phyloP scores from a whole-genome alignment of 1,284 basidiomycete genomes.

The Gastroboletus turbinatus region DNA sequence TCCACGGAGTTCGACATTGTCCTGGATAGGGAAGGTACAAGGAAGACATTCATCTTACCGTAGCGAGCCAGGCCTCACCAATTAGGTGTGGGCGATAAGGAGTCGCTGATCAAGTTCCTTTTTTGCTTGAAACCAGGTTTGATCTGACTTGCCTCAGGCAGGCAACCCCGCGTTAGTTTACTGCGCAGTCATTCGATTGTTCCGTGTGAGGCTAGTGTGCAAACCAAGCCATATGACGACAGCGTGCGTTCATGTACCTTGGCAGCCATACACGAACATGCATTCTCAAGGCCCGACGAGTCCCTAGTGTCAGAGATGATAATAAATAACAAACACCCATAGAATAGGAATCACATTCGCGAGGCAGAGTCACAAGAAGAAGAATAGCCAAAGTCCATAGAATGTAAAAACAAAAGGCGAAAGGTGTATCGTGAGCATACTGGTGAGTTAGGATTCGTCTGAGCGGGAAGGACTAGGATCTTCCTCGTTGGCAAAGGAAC shows the following conservation, averaged over 20 bases:
- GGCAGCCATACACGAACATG: constrained; percentile 1
- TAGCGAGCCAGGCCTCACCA: constrained; percentile 19
- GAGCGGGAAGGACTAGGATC: not conserved
- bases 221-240: constrained; percentile 18
- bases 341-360: not conserved
- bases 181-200: constrained; percentile 14
- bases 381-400: constrained; percentile 5
- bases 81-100: constrained; percentile 18
- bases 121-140: constrained; percentile 12
- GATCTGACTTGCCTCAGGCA: constrained; percentile 16
- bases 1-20: constrained; percentile 19
- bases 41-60: constrained; percentile 7
- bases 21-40: constrained; percentile 12
- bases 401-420: not conserved
- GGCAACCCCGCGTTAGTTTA: constrained; percentile 15
- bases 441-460: constrained; percentile 13
- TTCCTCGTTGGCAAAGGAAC: constrained; percentile 1
- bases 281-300: not conserved
- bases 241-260: constrained; percentile 29
- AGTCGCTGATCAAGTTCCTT: constrained; percentile 13
- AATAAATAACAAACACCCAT: constrained; percentile 1
- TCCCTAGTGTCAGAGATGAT: not conserved
- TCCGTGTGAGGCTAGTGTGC: constrained; percentile 1
- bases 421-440: not conserved
- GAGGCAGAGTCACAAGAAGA: constrained; percentile 5